These are phyloP conservation scores for Plasmodium knowlesi DNA, from an alignment of 169 alveolate genomes.

Conservation along the genomic window DNA sequence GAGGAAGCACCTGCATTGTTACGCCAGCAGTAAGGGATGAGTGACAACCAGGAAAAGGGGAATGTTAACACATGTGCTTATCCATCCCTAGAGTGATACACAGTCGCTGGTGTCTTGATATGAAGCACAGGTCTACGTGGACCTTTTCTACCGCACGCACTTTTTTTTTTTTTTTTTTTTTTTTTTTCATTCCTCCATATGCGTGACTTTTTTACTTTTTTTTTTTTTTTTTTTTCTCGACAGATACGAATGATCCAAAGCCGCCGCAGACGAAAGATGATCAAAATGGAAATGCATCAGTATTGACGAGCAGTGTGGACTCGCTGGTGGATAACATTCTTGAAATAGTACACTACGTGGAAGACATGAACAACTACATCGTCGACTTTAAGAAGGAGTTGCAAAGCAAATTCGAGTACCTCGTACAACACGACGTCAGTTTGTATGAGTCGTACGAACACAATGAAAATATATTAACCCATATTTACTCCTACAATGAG, in stretches of 20 bases:
- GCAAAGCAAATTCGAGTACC: conserved; percentile 21
- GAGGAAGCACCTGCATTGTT: neutral
- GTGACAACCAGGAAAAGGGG: neutral
- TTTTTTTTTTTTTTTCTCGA: neutral
- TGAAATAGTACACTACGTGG: conserved; percentile 34
- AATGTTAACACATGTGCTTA: neutral
- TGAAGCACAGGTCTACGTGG: neutral
- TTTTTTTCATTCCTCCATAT: neutral
- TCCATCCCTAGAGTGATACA: neutral
- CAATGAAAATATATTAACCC: conserved; percentile 29
- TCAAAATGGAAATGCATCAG: neutral
- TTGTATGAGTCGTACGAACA: conserved; percentile 50
- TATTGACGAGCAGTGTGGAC: conserved; percentile 6
- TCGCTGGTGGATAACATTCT: conserved; percentile 31
- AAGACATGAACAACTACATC: conserved; percentile 48
- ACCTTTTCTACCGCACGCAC: neutral
- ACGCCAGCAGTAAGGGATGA: conserved; percentile 5
- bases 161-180: neutral
- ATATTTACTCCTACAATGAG: conserved; percentile 38
- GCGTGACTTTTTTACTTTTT: neutral
- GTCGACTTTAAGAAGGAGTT: conserved; percentile 55
- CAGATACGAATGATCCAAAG: neutral
- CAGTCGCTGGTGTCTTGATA: neutral
- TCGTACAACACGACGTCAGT: conserved; percentile 35
- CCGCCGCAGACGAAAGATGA: neutral